Evolutionary conservation across 306 rosid genomes (phyloP).

Genomic region (Cicer judaicum): DNA sequence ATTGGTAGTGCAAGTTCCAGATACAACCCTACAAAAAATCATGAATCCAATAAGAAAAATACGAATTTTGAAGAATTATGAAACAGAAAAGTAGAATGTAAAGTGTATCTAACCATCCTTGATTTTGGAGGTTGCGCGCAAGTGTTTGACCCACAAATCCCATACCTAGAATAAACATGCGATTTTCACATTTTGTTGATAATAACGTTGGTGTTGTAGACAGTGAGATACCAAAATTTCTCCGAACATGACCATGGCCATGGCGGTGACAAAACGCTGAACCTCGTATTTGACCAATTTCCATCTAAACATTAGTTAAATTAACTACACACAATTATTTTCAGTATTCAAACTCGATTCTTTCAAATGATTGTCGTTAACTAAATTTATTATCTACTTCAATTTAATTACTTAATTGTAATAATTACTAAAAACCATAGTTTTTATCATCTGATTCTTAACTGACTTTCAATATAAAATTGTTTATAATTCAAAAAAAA

Average conservation of each 20-base stretch:
- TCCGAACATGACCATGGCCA: slow-evolving; percentile 21
- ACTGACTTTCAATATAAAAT: too few species aligned
- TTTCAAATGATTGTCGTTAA: too few species aligned
- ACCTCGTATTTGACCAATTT: slow-evolving; percentile 31
- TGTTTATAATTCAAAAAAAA: too few species aligned
- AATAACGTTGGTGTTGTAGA: slow-evolving; percentile 30
- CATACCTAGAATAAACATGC: slow-evolving; percentile 72
- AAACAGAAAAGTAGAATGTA: slow-evolving; percentile 10
- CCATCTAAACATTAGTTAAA: slow-evolving; percentile 16
- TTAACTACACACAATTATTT: too few species aligned
- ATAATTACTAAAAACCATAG: too few species aligned
- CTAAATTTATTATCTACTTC: too few species aligned
- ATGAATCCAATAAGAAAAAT: slow-evolving; percentile 2
- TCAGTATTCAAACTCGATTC: too few species aligned
- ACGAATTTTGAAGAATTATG: slow-evolving; percentile 18
- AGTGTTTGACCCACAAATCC: slow-evolving; percentile 77
- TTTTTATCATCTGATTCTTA: too few species aligned
- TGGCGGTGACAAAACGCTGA: slow-evolving; percentile 27
- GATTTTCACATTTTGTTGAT: slow-evolving; percentile 39
- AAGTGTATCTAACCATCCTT: slow-evolving; percentile 63
- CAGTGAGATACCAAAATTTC: neutral
- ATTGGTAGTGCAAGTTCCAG: slow-evolving; percentile 75
- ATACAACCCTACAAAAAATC: slow-evolving; percentile 51
- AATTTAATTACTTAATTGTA: too few species aligned
- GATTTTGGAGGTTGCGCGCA: slow-evolving; percentile 66